Conservation (phyloP, 768 basidiomycete species). For the Lactarius sanguifluus region DNA sequence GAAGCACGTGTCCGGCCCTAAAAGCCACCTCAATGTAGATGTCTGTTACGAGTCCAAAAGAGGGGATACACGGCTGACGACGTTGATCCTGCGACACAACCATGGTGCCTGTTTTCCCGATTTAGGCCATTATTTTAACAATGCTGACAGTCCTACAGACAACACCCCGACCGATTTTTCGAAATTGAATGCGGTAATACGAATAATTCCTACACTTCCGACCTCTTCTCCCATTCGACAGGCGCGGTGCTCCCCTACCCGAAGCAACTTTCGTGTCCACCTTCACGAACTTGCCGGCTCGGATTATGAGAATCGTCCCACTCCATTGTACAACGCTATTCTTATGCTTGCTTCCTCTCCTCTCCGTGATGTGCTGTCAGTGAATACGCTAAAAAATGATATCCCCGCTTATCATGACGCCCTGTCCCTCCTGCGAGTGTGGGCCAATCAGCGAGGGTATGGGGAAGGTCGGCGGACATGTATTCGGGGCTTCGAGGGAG, state of each 20-base stretch:
- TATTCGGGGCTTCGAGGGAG: slow-evolving; percentile 67
- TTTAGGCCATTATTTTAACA: neutral
- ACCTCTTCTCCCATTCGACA: slow-evolving; percentile 61
- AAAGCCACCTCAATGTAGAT: slow-evolving; percentile 54
- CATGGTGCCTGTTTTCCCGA: slow-evolving; percentile 42
- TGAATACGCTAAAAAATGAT: slow-evolving; percentile 47
- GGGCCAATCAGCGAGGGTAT: slow-evolving; percentile 88
- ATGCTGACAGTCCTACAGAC: slow-evolving; percentile 39
- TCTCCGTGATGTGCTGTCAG: slow-evolving; percentile 47
- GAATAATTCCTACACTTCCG: slow-evolving; percentile 69
- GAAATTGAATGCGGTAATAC: slow-evolving; percentile 68
- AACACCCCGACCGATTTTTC: slow-evolving; percentile 55
- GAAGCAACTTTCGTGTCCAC: slow-evolving; percentile 60
- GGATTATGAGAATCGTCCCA: slow-evolving; percentile 43
- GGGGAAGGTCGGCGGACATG: slow-evolving; percentile 55
- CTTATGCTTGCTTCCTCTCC: slow-evolving; percentile 55
- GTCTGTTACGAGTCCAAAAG: slow-evolving; percentile 56
- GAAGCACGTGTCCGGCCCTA: slow-evolving; percentile 49
- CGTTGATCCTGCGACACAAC: slow-evolving; percentile 57
- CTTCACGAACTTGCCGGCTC: slow-evolving; percentile 34
- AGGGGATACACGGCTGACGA: slow-evolving; percentile 64
- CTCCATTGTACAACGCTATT: slow-evolving; percentile 78
- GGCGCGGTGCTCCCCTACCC: slow-evolving; percentile 68
- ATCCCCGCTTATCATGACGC: slow-evolving; percentile 70
- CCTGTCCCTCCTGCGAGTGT: slow-evolving; percentile 76